Evolutionary conservation across 176 grass and related monocot genomes (phyloP), one percentile per base, ranked within the genome.

Genomic region (Rhynchospora tenuis): DNA sequence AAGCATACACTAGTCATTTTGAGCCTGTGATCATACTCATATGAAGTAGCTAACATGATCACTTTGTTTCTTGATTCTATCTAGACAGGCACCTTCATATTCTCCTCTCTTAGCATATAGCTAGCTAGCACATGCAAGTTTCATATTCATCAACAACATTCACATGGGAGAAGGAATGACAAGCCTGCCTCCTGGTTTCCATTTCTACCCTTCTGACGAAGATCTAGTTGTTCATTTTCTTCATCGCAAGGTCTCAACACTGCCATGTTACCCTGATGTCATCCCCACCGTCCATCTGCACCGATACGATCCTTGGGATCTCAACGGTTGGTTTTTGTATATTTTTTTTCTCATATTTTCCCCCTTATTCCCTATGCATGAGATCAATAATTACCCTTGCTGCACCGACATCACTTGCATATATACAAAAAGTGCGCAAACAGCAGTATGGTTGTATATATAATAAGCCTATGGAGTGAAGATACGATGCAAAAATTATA

Each of bases 171-270:
- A 88, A 86, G 81, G 81, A 76, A 60, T 74, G 29, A 88, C 86
- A 82, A 85, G 90, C 43, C 90, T 98, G 23, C 96, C 96, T 58
- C 96, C 96, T 10, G 96, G 96, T 59, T 99, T 99, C 83, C 91
- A 89, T 75, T 99, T 99, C 91, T 91, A 89, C 84, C 96, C 96
- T 55, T 93, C 96, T 0, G 96, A 99, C 11, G 93, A 99, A 83
- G 91, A 99, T 52, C 88, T 99, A n/a, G 55, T 99, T 24, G 26
- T 89, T 84, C 93, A 99, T 79, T 99, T 99, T 90, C 96, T 99
- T 77, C 83, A 77, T 23, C 83, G 85, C 70, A 99, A 99, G 62
- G 91, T 86, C 28, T 88, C 86, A 0, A 84, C 83, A 44, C 86
- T 92, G 19, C 91, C 93, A 11, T 93, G 91, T 87, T 83, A 87